phyloP scores from a whole-genome alignment of 257 asterid species.

The Nicotiana sylvestris region DNA sequence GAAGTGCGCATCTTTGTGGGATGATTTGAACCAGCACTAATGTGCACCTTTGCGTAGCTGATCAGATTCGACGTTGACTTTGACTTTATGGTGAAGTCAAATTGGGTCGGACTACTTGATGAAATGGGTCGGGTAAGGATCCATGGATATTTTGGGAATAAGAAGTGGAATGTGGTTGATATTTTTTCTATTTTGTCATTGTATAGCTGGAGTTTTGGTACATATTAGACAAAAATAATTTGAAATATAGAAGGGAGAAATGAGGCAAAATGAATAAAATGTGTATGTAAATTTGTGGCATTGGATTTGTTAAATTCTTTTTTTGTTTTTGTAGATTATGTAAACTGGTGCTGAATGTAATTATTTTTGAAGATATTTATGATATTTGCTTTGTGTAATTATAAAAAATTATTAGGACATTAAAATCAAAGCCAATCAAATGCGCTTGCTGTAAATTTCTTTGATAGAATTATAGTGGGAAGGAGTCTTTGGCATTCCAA shows the following conservation, averaged over 20 bases:
- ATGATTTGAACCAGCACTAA: conserved; percentile 41
- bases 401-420: too few relatives aligned
- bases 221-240: background rate
- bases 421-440: background rate
- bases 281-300: background rate
- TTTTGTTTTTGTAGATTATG: background rate
- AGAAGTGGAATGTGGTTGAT: background rate
- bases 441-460: background rate
- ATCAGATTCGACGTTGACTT: background rate
- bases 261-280: background rate
- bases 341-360: background rate
- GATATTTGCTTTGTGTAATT: background rate
- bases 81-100: background rate
- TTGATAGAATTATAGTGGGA: background rate
- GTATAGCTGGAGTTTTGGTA: conserved; percentile 6
- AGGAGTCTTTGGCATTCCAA: background rate
- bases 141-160: background rate
- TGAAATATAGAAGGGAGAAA: background rate
- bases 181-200: background rate
- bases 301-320: background rate
- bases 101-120: background rate
- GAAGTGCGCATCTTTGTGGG: conserved; percentile 85
- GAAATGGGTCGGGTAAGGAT: background rate
- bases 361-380: background rate
- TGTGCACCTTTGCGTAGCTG: conserved; percentile 13